Percentiles rank a stretch among this genome's conserved stretches.
Evolutionary conservation across 1,284 basidiomycete genomes (phyloP).

Genomic region (Cryptococcus jaspeensis): DNA sequence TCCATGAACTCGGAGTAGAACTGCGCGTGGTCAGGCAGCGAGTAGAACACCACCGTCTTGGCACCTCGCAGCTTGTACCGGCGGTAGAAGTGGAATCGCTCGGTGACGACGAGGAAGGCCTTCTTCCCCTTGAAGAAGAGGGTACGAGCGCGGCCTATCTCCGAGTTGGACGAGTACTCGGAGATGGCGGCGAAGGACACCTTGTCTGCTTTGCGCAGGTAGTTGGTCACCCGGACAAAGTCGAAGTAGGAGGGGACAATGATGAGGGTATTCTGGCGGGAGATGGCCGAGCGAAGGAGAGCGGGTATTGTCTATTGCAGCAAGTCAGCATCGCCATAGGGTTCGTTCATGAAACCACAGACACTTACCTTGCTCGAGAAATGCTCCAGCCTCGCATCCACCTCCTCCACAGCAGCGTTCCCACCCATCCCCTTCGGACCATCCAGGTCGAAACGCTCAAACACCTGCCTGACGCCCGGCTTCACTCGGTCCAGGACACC

Average conservation of each 20-base stretch:
- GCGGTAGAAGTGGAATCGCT: slow-evolving; percentile 97
- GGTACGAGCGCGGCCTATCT: slow-evolving; percentile 88
- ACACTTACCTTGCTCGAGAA: slow-evolving; percentile 78
- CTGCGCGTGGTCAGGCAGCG: slow-evolving; percentile 80
- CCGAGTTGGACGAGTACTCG: slow-evolving; percentile 89
- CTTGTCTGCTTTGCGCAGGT: slow-evolving; percentile 71
- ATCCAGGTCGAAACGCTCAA: slow-evolving; percentile 44
- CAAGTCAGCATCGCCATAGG: background rate
- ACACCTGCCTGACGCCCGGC: slow-evolving; percentile 73
- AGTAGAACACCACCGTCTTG: slow-evolving; percentile 89
- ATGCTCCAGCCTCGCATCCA: slow-evolving; percentile 78
- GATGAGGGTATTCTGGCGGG: slow-evolving; percentile 80
- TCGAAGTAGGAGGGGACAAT: slow-evolving; percentile 96
- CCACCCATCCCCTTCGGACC: slow-evolving; percentile 33
- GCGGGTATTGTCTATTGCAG: slow-evolving; percentile 66
- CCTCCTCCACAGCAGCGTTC: slow-evolving; percentile 69
- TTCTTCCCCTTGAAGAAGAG: slow-evolving; percentile 88
- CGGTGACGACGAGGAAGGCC: slow-evolving; percentile 83
- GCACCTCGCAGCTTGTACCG: slow-evolving; percentile 89
- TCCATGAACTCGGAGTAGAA: slow-evolving; percentile 88
- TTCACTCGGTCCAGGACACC: slow-evolving; percentile 67
- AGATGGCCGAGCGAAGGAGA: slow-evolving; percentile 85
- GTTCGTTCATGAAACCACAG: background rate
- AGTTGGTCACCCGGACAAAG: slow-evolving; percentile 86
- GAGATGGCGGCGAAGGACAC: slow-evolving; percentile 79